Evolutionary conservation across 148 eudicot species (phyloP).

Genomic region (Rhododendron vialii): DNA sequence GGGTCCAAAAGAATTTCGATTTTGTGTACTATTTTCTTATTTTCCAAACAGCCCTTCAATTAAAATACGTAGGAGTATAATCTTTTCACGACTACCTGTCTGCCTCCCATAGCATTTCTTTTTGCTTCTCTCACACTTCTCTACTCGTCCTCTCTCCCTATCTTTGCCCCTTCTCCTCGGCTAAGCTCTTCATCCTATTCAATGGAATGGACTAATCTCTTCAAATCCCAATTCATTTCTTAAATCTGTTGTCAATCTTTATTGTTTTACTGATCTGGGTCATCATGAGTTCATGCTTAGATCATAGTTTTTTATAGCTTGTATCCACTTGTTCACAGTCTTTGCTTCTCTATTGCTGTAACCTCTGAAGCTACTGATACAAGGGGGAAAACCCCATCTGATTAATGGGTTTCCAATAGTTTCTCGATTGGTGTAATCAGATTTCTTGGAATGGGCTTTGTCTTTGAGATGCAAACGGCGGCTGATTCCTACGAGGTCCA

Average conservation of each 20-base stretch:
- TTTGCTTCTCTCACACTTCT: not conserved
- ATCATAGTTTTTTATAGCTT: conserved; percentile 13
- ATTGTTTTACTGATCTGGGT: conserved; percentile 22
- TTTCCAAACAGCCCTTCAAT: not conserved
- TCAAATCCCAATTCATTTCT: conserved; percentile 11
- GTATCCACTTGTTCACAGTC: not conserved
- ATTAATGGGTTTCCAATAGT: conserved; percentile 17
- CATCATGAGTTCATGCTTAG: conserved; percentile 4
- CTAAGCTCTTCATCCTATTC: conserved; percentile 11
- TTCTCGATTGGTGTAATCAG: conserved; percentile 2
- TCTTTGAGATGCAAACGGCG: conserved; percentile 19
- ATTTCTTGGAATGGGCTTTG: conserved; percentile 23
- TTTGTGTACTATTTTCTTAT: not conserved
- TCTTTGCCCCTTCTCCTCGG: conserved; percentile 8
- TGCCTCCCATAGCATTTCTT: not conserved
- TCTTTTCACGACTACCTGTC: conserved; percentile 7
- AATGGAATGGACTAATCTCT: conserved; percentile 10
- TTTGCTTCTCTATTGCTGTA: conserved; percentile 11
- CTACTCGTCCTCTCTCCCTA: conserved; percentile 5
- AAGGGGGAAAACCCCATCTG: conserved; percentile 4
- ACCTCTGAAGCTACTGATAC: conserved; percentile 12
- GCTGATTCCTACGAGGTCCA: conserved; percentile 29
- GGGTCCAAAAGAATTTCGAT: not conserved
- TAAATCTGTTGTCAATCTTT: not conserved
- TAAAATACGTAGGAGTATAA: not conserved